Conservation (phyloP, 2,329 filamentous ascomycete genomes). For the Botrytis paeoniae region DNA sequence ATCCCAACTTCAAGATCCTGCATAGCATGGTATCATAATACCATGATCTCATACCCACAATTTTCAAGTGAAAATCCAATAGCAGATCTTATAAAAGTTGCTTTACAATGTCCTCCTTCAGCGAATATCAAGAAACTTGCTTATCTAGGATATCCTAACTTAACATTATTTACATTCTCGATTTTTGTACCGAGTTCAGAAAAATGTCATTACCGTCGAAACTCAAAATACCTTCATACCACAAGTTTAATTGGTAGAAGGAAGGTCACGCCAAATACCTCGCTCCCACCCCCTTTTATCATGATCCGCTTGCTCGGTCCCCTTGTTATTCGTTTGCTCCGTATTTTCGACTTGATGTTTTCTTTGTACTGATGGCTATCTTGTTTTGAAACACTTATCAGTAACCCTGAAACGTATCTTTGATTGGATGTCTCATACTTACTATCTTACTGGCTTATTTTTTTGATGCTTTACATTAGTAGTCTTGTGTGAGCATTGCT, state of each 20-base stretch:
- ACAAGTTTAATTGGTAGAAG: neutral
- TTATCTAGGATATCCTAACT: fast-evolving
- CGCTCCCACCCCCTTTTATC: neutral
- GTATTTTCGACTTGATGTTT: neutral
- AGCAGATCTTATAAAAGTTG: fast-evolving
- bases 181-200: neutral
- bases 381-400: neutral
- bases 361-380: neutral
- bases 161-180: neutral
- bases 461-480: neutral
- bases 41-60: neutral
- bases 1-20: fast-evolving
- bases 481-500: neutral
- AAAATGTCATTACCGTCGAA: fast-evolving
- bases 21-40: neutral
- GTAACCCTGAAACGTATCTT: fast-evolving
- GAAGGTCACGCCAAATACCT: neutral
- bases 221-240: neutral
- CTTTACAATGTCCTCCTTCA: neutral
- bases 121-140: fast-evolving
- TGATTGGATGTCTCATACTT: neutral
- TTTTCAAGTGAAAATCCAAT: neutral
- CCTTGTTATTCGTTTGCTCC: neutral
- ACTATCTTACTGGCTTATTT: neutral
- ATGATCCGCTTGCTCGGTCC: neutral